Base-by-base conservation (phyloP, 805 yeast genomes). In the Wickerhamiella hasegawae region DNA sequence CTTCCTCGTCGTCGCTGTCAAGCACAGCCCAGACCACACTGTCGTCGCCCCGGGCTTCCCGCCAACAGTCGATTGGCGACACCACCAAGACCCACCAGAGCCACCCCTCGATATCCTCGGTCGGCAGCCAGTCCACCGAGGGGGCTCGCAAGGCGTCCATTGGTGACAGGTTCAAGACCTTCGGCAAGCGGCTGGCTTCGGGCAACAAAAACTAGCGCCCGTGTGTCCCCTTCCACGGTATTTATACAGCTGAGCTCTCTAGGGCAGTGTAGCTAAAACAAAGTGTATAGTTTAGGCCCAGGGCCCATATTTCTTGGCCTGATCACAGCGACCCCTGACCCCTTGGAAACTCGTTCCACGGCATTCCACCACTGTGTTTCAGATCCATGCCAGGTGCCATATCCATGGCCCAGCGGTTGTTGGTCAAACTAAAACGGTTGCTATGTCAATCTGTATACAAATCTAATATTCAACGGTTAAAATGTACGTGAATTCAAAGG, bases 131-230 rank as follows among this genome's bases (percentile, higher is more conserved):
- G 18, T n/a, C 26, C 17, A 11, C n/a, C n/a, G 24, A 27, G 11
- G 24, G 14, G 18, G 9, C 27, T 11, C 37, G 34, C 34, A 24
- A 25, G 12, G 30, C 28, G 31, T 11, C 34, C n/a, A 25, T 29
- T 15, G 37, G 34, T 18, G 37, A 30, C 11, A 19, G 20, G 31
- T 17, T 29, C 31, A 25, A 30, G 33, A 29, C 19, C 28, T 16
- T 5, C 28, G 14, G 16, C 14, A 8, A 8, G 24, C 24, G 10
- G 24, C 24, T 22, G 24, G 24, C 8, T 22, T 8, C 14, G 14
- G 14, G 5, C 28, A n/a, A 16, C 28, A 6, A 16, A 16, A n/a
- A 5, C 8, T 12, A 16, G 14, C 28, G 14, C 6, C 28, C 28
- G 28, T 16, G 28, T 16, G 14, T 25, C 28, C 16, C 28, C 14